Evolutionary conservation across 2,329 filamentous ascomycete genomes (phyloP).

Genomic region (Alternaria burnsii): DNA sequence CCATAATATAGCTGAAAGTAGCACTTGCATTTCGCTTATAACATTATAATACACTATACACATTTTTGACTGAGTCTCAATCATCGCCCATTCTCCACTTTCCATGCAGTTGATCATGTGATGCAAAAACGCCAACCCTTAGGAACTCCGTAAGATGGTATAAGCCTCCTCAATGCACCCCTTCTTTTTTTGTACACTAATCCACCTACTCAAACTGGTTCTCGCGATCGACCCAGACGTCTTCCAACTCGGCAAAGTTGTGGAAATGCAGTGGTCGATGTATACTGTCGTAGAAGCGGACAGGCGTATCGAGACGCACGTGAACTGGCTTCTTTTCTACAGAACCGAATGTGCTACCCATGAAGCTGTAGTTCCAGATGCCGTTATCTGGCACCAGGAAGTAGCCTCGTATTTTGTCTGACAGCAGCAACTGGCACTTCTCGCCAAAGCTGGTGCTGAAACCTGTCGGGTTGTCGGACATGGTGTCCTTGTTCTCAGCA

Average conservation of each 20-base stretch:
- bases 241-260: conserved; percentile 96
- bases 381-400: conserved; percentile 93
- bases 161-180: not conserved
- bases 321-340: conserved; percentile 91
- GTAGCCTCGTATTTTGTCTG: conserved; percentile 92
- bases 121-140: conserved; percentile 28
- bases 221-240: conserved; percentile 91
- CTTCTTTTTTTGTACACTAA: not conserved
- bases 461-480: conserved; percentile 91
- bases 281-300: conserved; percentile 87
- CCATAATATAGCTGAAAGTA: not conserved
- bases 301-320: conserved; percentile 91
- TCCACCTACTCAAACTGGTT: conserved; percentile 84
- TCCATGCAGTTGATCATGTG: conserved; percentile 9
- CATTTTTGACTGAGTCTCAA: conserved; percentile 15
- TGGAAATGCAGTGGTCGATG: conserved; percentile 96
- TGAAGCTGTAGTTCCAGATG: conserved; percentile 98
- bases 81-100: conserved; percentile 8
- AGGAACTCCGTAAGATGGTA: conserved; percentile 1
- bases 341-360: conserved; percentile 86
- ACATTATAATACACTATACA: conserved; percentile 35
- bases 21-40: conserved; percentile 10
- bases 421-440: conserved; percentile 92
- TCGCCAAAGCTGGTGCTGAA: conserved; percentile 93
- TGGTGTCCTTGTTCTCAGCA: conserved; percentile 90